Conservation (phyloP, 306 rosid genomes). For the Comarum palustre region DNA sequence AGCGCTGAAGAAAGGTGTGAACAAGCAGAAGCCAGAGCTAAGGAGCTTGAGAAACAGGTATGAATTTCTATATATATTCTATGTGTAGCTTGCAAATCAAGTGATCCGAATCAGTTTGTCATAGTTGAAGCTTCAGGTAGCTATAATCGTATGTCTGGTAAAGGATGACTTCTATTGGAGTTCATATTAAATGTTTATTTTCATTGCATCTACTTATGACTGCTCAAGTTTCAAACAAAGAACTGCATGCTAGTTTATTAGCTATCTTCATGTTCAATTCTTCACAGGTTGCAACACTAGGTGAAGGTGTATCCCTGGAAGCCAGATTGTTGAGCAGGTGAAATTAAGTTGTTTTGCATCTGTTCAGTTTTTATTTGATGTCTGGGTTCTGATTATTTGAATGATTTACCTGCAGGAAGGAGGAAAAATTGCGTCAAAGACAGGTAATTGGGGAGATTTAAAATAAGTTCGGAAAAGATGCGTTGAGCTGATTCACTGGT, state of each 20-base stretch:
- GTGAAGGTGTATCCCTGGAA: constrained; percentile 96
- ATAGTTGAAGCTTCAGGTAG: background rate
- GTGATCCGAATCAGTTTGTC: background rate
- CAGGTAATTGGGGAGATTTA: constrained; percentile 54
- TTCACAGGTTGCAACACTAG: constrained; percentile 81
- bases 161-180: background rate
- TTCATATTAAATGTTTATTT: background rate
- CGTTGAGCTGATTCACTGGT: background rate
- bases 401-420: constrained; percentile 70
- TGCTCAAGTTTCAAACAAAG: background rate
- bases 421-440: constrained; percentile 92
- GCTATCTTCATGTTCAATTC: constrained; percentile 23
- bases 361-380: constrained; percentile 14
- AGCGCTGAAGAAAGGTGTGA: constrained; percentile 70
- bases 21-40: constrained; percentile 86
- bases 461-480: background rate
- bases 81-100: background rate
- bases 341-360: constrained; percentile 9
- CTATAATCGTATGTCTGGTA: background rate
- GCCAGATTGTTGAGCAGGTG: constrained; percentile 91
- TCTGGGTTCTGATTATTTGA: constrained; percentile 27
- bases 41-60: constrained; percentile 93
- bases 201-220: background rate
- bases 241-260: constrained; percentile 8
- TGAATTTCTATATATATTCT: constrained; percentile 6